Conservation (phyloP, 225 moss, liverwort and hornwort genomes). For the Physcomitrellopsis africana region DNA sequence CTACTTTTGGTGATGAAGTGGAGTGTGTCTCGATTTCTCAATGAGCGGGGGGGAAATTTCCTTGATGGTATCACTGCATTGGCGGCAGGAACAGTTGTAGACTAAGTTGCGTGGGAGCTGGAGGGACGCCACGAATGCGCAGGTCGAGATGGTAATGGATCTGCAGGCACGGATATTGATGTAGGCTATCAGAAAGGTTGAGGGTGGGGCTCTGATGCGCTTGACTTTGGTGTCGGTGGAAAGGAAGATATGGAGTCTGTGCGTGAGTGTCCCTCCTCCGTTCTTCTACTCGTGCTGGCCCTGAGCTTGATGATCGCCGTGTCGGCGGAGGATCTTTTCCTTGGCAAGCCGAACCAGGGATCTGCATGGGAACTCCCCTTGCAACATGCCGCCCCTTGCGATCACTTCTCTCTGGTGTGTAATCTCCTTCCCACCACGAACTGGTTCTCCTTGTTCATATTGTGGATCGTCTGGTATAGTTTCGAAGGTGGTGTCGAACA, state of each 20-base stretch:
- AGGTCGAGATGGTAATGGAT: background rate
- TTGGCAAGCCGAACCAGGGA: conserved; percentile 38
- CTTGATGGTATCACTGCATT: too few species aligned
- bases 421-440: background rate
- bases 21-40: too few species aligned
- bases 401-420: conserved; percentile 38
- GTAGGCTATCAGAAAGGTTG: too few species aligned
- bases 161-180: background rate
- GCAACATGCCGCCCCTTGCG: conserved; percentile 33
- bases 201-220: conserved; percentile 1
- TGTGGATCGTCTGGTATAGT: background rate
- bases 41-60: too few species aligned
- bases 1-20: too few species aligned
- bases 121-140: background rate
- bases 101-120: background rate
- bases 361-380: conserved; percentile 49
- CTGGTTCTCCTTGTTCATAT: background rate
- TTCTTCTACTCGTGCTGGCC: conserved; percentile 15
- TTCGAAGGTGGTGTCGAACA: too few species aligned
- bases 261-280: background rate
- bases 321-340: conserved; percentile 34
- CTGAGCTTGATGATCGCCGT: conserved; percentile 11
- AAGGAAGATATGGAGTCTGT: conserved; percentile 24
- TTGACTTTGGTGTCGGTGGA: conserved; percentile 8
- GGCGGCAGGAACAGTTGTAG: too few species aligned